Percentiles rank a stretch among this genome's conserved stretches.
phyloP scores from a whole-genome alignment of 306 rosid species.

The Glycine latifolia region DNA sequence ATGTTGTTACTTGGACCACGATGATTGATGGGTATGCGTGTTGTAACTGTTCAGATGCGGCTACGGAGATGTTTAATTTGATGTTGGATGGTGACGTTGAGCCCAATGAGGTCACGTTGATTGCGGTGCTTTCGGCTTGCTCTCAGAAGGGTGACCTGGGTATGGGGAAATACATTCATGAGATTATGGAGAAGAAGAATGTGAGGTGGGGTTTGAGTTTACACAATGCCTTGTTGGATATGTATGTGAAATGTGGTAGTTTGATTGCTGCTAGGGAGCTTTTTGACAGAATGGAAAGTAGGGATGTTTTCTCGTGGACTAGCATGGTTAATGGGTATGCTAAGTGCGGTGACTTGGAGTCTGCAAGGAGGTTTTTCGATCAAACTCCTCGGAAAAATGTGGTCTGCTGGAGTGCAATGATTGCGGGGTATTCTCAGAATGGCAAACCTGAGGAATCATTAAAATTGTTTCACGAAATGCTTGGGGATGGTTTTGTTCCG shows the following conservation, averaged over 20 bases:
- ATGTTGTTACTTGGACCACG: constrained; percentile 87
- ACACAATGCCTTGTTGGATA: constrained; percentile 69
- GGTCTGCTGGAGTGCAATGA: constrained; percentile 80
- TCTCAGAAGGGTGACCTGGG: constrained; percentile 53
- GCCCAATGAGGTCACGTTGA: constrained; percentile 83
- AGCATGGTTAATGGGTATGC: constrained; percentile 85
- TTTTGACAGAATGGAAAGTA: constrained; percentile 64
- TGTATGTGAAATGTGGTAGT: constrained; percentile 71
- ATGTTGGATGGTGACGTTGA: constrained; percentile 64
- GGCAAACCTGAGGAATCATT: constrained; percentile 67
- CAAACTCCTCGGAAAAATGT: constrained; percentile 71
- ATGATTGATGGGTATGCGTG: constrained; percentile 76
- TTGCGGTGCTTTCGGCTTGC: constrained; percentile 65
- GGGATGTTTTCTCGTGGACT: constrained; percentile 83
- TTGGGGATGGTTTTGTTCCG: constrained; percentile 54
- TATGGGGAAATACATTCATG: constrained; percentile 60
- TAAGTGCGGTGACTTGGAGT: constrained; percentile 68
- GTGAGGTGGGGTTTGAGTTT: constrained; percentile 55
- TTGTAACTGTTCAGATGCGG: constrained; percentile 52
- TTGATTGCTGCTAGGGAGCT: constrained; percentile 58
- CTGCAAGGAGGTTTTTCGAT: constrained; percentile 68
- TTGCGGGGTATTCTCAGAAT: constrained; percentile 83
- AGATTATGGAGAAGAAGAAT: constrained; percentile 45
- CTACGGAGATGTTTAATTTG: constrained; percentile 58
- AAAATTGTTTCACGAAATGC: constrained; percentile 68